phyloP scores from a whole-genome alignment of 805 yeast species.

The Kodamaea jinghongensis region DNA sequence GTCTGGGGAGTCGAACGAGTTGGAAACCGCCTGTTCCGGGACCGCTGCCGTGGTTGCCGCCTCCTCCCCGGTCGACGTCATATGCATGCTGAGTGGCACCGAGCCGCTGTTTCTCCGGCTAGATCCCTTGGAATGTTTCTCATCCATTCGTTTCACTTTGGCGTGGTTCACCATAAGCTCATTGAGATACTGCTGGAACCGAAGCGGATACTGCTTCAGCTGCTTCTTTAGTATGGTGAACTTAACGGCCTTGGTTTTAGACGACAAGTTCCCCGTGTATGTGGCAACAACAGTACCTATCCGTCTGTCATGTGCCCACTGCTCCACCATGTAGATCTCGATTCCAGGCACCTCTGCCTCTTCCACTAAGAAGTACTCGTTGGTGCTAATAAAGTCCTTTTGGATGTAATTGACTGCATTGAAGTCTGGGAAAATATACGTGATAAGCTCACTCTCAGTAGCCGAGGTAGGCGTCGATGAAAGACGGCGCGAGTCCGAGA shows the following conservation, averaged over 20 bases:
- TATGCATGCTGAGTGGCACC: not conserved
- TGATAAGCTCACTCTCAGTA: slow-evolving; percentile 19
- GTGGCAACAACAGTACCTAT: slow-evolving; percentile 69
- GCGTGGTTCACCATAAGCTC: slow-evolving; percentile 67
- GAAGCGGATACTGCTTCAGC: slow-evolving; percentile 46
- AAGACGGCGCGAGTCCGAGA: too few relatives aligned
- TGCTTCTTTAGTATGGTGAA: slow-evolving; percentile 53
- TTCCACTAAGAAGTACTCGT: slow-evolving; percentile 42
- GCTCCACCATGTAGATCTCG: slow-evolving; percentile 90
- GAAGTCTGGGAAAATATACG: slow-evolving; percentile 55
- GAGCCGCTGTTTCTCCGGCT: slow-evolving; percentile 7
- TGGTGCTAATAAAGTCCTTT: slow-evolving; percentile 30
- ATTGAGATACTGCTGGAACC: slow-evolving; percentile 58
- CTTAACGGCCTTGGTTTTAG: slow-evolving; percentile 55
- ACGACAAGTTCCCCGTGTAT: slow-evolving; percentile 80
- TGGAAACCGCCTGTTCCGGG: not conserved
- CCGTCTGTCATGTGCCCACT: slow-evolving; percentile 80
- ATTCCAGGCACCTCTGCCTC: slow-evolving; percentile 62
- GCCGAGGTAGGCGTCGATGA: too few relatives aligned
- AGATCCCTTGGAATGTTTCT: slow-evolving; percentile 7
- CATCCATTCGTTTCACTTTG: slow-evolving; percentile 56
- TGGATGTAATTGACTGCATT: slow-evolving; percentile 50
- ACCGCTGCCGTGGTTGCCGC: not conserved
- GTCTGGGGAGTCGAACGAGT: slow-evolving; percentile 3
- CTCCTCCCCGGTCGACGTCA: not conserved